Conservation (phyloP, 371 early-diverging fungal species). For the Syncephalastrum racemosum region DNA sequence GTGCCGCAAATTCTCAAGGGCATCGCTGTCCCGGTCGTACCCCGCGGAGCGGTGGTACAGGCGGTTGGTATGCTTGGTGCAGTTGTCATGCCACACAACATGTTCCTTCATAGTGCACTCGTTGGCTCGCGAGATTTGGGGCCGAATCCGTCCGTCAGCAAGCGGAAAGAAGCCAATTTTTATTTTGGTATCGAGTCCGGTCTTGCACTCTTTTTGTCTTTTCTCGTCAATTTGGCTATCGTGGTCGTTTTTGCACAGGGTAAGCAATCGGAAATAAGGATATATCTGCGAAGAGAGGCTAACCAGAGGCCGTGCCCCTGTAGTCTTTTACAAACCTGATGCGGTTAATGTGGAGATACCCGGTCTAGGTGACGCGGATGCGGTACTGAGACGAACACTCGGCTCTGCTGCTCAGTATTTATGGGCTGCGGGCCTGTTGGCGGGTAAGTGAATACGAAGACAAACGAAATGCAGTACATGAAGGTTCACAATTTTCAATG, state of each 20-base stretch:
- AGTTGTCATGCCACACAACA: conserved; percentile 79
- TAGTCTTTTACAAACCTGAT: conserved; percentile 55
- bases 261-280: not conserved
- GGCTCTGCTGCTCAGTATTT: conserved; percentile 61
- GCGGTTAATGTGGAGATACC: conserved; percentile 27
- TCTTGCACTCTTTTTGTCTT: conserved; percentile 63
- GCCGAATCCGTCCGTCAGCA: conserved; percentile 36
- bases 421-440: conserved; percentile 70
- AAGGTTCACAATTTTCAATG: not conserved
- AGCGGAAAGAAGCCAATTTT: conserved; percentile 64
- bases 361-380: conserved; percentile 65
- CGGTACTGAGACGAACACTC: conserved; percentile 53
- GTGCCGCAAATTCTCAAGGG: conserved; percentile 57
- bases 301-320: not conserved
- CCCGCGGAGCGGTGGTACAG: conserved; percentile 56
- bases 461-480: not conserved
- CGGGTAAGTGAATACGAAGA: conserved; percentile 16
- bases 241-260: conserved; percentile 66
- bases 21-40: conserved; percentile 59
- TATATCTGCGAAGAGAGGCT: not conserved
- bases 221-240: conserved; percentile 71
- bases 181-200: conserved; percentile 73
- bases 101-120: conserved; percentile 72
- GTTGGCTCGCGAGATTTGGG: conserved; percentile 62
- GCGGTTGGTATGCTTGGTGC: conserved; percentile 74